These are phyloP conservation scores for Berkeleyomyces rouxiae DNA, from an alignment of 2,329 filamentous ascomycete genomes.

Conservation along the genomic window DNA sequence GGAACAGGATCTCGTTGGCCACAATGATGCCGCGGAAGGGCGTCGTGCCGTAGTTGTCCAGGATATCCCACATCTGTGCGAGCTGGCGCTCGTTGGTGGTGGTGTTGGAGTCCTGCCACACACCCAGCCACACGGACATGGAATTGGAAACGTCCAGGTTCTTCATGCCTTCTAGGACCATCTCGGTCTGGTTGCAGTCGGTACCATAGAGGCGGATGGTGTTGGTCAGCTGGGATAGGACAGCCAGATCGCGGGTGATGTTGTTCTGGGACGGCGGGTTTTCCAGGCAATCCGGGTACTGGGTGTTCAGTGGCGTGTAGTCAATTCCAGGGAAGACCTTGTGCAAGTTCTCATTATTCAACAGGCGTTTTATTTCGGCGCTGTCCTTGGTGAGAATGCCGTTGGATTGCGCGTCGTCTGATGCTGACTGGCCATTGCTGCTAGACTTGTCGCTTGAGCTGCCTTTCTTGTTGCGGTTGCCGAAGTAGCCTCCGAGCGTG, in stretches of 20 bases:
- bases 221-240: conserved; percentile 80
- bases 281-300: conserved; percentile 68
- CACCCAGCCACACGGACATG: conserved; percentile 85
- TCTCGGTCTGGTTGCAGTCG: conserved; percentile 93
- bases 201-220: conserved; percentile 81
- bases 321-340: conserved; percentile 92
- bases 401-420: conserved; percentile 42
- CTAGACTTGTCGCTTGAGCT: conserved; percentile 16
- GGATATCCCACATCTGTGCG: conserved; percentile 64
- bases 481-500: conserved; percentile 54
- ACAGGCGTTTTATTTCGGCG: conserved; percentile 58
- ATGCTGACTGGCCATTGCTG: conserved; percentile 32
- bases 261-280: conserved; percentile 84
- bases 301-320: conserved; percentile 81
- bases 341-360: conserved; percentile 69
- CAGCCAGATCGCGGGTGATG: conserved; percentile 75
- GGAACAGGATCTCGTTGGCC: conserved; percentile 64
- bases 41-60: conserved; percentile 48
- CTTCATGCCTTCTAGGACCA: conserved; percentile 72
- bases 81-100: conserved; percentile 78
- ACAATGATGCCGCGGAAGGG: conserved; percentile 73
- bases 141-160: conserved; percentile 50
- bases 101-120: conserved; percentile 73
- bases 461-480: conserved; percentile 28
- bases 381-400: conserved; percentile 62